Evolutionary conservation across 208 protist species (phyloP).

Genomic region (Crithidia acanthocephali): DNA sequence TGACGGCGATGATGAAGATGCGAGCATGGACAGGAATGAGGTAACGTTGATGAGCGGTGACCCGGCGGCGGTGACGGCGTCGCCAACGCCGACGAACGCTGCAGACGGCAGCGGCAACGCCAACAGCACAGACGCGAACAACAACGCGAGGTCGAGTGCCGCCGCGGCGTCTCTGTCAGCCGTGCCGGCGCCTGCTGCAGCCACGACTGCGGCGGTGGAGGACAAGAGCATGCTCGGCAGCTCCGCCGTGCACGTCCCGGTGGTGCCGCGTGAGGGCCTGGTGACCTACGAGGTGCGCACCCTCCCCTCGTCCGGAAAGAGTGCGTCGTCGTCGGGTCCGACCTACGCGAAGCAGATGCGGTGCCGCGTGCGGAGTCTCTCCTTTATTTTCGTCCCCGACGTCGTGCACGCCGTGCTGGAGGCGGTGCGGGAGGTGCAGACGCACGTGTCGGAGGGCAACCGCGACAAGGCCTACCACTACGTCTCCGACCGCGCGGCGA

Average conservation of each 20-base stretch:
- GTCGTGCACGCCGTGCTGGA: conserved; percentile 52
- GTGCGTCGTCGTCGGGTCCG: background rate
- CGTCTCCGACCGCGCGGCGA: conserved; percentile 53
- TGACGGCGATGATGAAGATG: background rate
- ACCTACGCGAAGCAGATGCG: conserved; percentile 53
- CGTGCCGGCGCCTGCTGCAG: background rate
- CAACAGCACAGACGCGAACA: background rate
- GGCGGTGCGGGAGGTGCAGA: conserved; percentile 48
- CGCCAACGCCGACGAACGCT: background rate
- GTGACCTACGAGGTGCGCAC: conserved; percentile 29
- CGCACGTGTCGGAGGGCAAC: conserved; percentile 71
- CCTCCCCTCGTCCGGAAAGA: background rate
- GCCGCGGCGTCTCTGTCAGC: too few species aligned
- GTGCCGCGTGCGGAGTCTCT: conserved; percentile 54
- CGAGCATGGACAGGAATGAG: background rate
- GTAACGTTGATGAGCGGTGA: background rate
- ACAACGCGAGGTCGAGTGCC: too few species aligned
- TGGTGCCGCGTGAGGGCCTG: conserved; percentile 7
- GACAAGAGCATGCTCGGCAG: background rate
- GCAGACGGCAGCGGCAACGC: background rate
- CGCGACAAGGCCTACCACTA: conserved; percentile 74
- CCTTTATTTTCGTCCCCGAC: conserved; percentile 66
- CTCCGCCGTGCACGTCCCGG: background rate
- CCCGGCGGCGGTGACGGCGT: conserved; percentile 12
- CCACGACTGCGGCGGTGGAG: background rate